A percentile compares a stretch with the other conserved stretches of the same genome.
Evolutionary conservation across 768 basidiomycete species (phyloP).

Genomic region (Clitopilus passeckerianus): DNA sequence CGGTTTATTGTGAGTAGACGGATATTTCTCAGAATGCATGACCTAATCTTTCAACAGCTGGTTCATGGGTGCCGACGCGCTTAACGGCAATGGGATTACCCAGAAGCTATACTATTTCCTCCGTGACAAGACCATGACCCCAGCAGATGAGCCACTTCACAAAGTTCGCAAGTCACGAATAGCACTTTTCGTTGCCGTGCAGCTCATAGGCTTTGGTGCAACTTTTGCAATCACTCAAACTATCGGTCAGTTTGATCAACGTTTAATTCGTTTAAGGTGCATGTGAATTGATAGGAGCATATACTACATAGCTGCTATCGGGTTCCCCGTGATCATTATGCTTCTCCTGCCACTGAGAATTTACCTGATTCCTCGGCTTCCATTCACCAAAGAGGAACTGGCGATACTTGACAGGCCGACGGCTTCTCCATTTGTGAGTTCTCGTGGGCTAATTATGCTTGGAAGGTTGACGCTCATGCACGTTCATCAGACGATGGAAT

Average conservation of each 20-base stretch:
- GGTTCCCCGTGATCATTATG: slow-evolving; percentile 87
- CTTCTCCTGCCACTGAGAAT: slow-evolving; percentile 75
- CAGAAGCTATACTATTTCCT: slow-evolving; percentile 76
- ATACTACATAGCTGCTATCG: slow-evolving; percentile 65
- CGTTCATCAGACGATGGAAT: slow-evolving; percentile 26
- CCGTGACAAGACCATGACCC: slow-evolving; percentile 61
- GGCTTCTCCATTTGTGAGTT: slow-evolving; percentile 79
- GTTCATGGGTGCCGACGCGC: slow-evolving; percentile 88
- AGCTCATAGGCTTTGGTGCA: slow-evolving; percentile 79
- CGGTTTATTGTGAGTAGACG: slow-evolving; percentile 71
- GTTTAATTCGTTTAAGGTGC: neutral
- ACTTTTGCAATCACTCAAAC: slow-evolving; percentile 93
- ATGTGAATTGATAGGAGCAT: slow-evolving; percentile 1
- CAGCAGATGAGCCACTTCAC: slow-evolving; percentile 63
- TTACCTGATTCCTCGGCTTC: slow-evolving; percentile 64
- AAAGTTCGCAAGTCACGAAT: slow-evolving; percentile 73
- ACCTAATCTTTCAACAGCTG: slow-evolving; percentile 42
- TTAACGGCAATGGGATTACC: slow-evolving; percentile 80
- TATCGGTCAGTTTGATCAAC: slow-evolving; percentile 49
- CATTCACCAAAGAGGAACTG: slow-evolving; percentile 76
- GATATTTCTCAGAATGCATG: neutral
- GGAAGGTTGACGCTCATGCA: neutral
- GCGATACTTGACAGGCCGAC: slow-evolving; percentile 85
- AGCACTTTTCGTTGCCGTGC: slow-evolving; percentile 64
- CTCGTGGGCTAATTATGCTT: slow-evolving; percentile 35